A percentile compares a stretch with the other conserved stretches of the same genome.
Conservation (phyloP, 73 alveolate species). For the Uronychia setigera region DNA sequence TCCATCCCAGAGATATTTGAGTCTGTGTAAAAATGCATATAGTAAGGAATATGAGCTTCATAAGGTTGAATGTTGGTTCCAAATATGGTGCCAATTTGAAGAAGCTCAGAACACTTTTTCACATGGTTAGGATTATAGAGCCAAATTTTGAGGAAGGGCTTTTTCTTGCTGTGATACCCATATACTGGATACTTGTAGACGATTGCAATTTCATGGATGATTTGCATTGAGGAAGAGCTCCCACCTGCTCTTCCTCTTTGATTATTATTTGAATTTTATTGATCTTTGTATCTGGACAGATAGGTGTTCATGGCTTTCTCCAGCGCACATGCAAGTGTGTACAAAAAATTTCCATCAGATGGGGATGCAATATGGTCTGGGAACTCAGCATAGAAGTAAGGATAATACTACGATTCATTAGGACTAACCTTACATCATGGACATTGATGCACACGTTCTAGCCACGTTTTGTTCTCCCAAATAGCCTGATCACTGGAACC, state of each 20-base stretch:
- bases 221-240: slow-evolving; percentile 7
- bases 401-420: slow-evolving; percentile 34
- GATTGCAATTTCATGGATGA: slow-evolving; percentile 72
- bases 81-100: slow-evolving; percentile 61
- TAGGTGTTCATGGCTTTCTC: slow-evolving; percentile 10
- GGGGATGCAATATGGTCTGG: slow-evolving; percentile 32
- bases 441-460: slow-evolving; percentile 54
- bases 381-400: slow-evolving; percentile 50
- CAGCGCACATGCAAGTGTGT: slow-evolving; percentile 35
- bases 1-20: slow-evolving; percentile 85
- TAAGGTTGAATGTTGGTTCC: slow-evolving; percentile 77
- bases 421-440: slow-evolving; percentile 29
- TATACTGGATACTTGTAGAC: slow-evolving; percentile 77
- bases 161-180: slow-evolving; percentile 76
- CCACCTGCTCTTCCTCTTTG: slow-evolving; percentile 9
- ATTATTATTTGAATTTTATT: not conserved
- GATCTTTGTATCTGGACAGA: slow-evolving; percentile 18
- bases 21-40: slow-evolving; percentile 87
- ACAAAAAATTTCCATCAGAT: slow-evolving; percentile 19
- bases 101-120: slow-evolving; percentile 64
- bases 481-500: slow-evolving; percentile 61
- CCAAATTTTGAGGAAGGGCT: slow-evolving; percentile 80
- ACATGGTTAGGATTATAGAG: slow-evolving; percentile 73
- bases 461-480: slow-evolving; percentile 68
- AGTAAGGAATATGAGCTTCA: slow-evolving; percentile 89